Conservation (phyloP, 305 asterid species). For the Euphrasia arctica region DNA sequence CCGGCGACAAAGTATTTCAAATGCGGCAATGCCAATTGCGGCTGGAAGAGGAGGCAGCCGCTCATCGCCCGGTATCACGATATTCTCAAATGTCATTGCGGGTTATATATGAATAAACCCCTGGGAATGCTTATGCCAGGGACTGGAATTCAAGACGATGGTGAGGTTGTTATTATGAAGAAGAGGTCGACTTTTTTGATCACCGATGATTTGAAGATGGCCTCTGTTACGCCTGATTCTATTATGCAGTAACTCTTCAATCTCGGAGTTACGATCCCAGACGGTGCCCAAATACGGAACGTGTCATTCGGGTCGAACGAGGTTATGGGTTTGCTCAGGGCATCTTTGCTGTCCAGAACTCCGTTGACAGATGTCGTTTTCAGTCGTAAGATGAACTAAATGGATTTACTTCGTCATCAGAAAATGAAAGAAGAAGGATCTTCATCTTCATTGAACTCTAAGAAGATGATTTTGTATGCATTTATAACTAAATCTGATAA, state of each 20-base stretch:
- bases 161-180: neutral
- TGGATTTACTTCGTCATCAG: no score
- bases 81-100: neutral
- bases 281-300: conserved; percentile 1
- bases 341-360: no score
- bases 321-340: neutral
- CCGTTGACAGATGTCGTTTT: no score
- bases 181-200: neutral
- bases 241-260: no score
- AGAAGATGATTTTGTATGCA: no score
- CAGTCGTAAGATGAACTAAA: no score
- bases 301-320: conserved; percentile 14
- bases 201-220: neutral
- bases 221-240: no score
- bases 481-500: no score
- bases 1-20: no score
- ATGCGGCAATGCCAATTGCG: neutral
- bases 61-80: neutral
- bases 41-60: neutral
- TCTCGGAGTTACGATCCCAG: no score
- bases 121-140: neutral
- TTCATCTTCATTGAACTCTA: no score
- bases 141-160: neutral
- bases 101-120: neutral
- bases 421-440: no score